phyloP scores from a whole-genome alignment of 2,329 filamentous ascomycete species.

The Chaetomium sp. region DNA sequence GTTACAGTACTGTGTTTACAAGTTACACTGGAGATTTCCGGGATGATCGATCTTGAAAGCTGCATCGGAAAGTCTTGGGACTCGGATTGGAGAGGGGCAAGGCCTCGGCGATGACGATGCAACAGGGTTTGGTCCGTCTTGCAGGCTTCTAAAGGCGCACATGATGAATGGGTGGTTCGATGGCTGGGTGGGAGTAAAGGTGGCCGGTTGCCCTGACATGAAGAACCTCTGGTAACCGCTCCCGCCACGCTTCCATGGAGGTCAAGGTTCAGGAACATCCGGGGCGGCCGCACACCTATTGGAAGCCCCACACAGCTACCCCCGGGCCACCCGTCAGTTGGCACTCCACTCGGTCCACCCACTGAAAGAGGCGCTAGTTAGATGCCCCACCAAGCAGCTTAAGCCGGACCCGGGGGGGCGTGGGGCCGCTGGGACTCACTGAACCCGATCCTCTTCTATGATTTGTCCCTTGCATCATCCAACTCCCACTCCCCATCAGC shows the following conservation, averaged over 20 bases:
- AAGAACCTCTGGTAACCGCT: not conserved
- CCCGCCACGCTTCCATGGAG: not conserved
- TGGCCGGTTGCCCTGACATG: not conserved
- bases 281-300: not conserved
- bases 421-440: slow-evolving; percentile 29
- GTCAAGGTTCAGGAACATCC: slow-evolving; percentile 22
- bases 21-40: not conserved
- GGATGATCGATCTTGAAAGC: not conserved
- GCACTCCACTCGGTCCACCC: no score
- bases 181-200: no score
- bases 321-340: no score
- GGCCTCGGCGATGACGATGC: slow-evolving; percentile 1
- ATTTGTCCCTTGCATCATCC: slow-evolving; percentile 36
- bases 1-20: not conserved
- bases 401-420: slow-evolving; percentile 21
- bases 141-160: not conserved
- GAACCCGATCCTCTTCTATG: slow-evolving; percentile 27
- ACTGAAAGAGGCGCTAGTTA: not conserved
- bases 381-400: not conserved
- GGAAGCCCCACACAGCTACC: no score
- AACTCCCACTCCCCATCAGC: slow-evolving; percentile 34
- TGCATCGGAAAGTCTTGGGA: not conserved
- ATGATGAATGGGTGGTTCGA: not conserved
- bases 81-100: not conserved
- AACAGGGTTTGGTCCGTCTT: not conserved